phyloP scores from a whole-genome alignment of 1,284 basidiomycete species.

The Boletus mariae region DNA sequence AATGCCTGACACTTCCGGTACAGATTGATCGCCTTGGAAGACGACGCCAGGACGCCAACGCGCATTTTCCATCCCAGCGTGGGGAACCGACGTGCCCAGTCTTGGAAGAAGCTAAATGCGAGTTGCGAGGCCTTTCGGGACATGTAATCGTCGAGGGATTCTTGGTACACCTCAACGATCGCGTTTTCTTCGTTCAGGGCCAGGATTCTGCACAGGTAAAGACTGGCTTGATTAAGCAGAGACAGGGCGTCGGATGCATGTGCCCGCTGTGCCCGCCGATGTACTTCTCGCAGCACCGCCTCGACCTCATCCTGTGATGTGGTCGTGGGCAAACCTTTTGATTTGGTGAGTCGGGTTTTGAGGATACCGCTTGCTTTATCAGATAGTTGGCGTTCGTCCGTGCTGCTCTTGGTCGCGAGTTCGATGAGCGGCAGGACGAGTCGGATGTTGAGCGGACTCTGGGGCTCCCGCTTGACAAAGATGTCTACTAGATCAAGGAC shows the following conservation, averaged over 20 bases:
- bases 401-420: constrained; percentile 59
- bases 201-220: constrained; percentile 69
- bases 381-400: constrained; percentile 81
- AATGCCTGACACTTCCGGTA: constrained; percentile 78
- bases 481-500: constrained; percentile 90
- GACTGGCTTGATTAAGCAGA: constrained; percentile 65
- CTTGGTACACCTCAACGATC: constrained; percentile 57
- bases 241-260: constrained; percentile 62
- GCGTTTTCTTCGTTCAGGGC: constrained; percentile 40
- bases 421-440: constrained; percentile 77
- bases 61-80: constrained; percentile 66
- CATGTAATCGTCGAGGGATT: constrained; percentile 76
- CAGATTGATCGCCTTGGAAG: constrained; percentile 61
- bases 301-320: constrained; percentile 34
- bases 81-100: constrained; percentile 73
- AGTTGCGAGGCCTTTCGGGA: constrained; percentile 78
- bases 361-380: constrained; percentile 84
- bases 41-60: constrained; percentile 52
- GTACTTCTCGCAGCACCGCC: constrained; percentile 63
- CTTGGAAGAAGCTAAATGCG: constrained; percentile 74
- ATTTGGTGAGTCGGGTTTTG: constrained; percentile 69
- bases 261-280: constrained; percentile 69
- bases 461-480: constrained; percentile 73
- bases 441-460: constrained; percentile 62
- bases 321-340: constrained; percentile 60